These are phyloP conservation scores for Kockovaella imperatae DNA, from an alignment of 768 basidiomycete genomes.

Conservation along the genomic window DNA sequence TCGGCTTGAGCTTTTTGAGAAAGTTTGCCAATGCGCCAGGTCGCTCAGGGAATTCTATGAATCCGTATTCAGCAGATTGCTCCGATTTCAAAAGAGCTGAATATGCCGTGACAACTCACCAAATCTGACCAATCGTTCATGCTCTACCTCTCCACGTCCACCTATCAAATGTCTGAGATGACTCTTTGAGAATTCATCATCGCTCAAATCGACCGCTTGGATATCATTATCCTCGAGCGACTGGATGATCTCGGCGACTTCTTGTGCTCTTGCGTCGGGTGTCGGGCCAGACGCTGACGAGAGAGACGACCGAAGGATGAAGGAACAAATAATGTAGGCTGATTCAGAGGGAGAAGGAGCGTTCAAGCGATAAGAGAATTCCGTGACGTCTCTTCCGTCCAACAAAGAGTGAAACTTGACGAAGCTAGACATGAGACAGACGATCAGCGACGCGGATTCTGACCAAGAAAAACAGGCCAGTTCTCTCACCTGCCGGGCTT, in stretches of 20 bases:
- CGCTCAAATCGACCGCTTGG: conserved; percentile 80
- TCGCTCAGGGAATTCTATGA: conserved; percentile 86
- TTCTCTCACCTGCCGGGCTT: conserved; percentile 69
- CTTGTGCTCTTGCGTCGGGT: conserved; percentile 42
- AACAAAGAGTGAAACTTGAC: conserved; percentile 76
- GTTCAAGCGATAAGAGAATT: conserved; percentile 84
- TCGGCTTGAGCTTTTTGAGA: conserved; percentile 66
- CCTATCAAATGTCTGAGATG: conserved; percentile 94
- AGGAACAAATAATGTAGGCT: conserved; percentile 88
- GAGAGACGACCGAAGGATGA: conserved; percentile 57
- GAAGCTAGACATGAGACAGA: conserved; percentile 54
- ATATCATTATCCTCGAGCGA: conserved; percentile 63
- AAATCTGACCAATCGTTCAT: conserved; percentile 88
- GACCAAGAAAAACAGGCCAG: not conserved
- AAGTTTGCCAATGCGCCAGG: conserved; percentile 87
- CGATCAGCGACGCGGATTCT: not conserved
- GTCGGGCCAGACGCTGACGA: conserved; percentile 48
- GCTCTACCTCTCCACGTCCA: conserved; percentile 62
- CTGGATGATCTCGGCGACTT: conserved; percentile 52
- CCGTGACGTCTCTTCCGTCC: conserved; percentile 84
- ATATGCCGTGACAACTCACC: conserved; percentile 61
- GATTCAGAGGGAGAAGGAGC: conserved; percentile 55
- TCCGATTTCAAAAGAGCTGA: not conserved
- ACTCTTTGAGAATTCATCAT: conserved; percentile 90
- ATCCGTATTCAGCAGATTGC: not conserved